Base-by-base conservation (phyloP, 2,329 filamentous ascomycete species). In the Myriosclerotinia scirpicola region DNA sequence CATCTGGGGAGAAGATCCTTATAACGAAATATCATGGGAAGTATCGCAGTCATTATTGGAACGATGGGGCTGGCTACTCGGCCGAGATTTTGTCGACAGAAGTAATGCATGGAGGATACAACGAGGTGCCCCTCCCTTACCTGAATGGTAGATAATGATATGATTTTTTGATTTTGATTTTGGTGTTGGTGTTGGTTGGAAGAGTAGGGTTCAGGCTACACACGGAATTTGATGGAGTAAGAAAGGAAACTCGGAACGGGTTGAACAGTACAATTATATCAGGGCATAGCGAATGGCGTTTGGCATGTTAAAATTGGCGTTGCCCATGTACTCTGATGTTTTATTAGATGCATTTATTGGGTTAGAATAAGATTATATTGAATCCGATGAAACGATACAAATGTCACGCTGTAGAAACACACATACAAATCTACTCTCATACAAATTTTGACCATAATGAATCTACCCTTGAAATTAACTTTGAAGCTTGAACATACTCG, bases 21-120 rank as follows among this genome's bases (percentile, higher is more conserved):
- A 79, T 7, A 79, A 79, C 66, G 79, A 80, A 62, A 74, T 78
- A 66, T 77, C 77, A 5, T 81, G 79, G 79, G 79, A 81, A 67
- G 78, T 80, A 58, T 80, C 78, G n/a, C 74, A 76, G 34, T 68
- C 71, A 12, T 73, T 79, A 2, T 71, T 80, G 38, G 77, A 79
- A 66, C 74, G 76, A 40, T 81, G 79, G 78, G 76, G 77, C 0
- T 80, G 78, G 76, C 66, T 81, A 38, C 67, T 80, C 7, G 77
- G 77, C 5, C 65, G 68, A 15, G 75, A 77, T 58, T 80, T 78
- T 78, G 75, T 76, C 20, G 73, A 77, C 53, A 73, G 79, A 54
- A 77, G 78, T 9, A 80, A 80, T 64, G 79, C 79, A 65, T 81
- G 79, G 79, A 71, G 79, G 61, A 68, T 74, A 53, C 78, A 80